Conservation (phyloP, 768 basidiomycete genomes). For the Mycena leptocephala region DNA sequence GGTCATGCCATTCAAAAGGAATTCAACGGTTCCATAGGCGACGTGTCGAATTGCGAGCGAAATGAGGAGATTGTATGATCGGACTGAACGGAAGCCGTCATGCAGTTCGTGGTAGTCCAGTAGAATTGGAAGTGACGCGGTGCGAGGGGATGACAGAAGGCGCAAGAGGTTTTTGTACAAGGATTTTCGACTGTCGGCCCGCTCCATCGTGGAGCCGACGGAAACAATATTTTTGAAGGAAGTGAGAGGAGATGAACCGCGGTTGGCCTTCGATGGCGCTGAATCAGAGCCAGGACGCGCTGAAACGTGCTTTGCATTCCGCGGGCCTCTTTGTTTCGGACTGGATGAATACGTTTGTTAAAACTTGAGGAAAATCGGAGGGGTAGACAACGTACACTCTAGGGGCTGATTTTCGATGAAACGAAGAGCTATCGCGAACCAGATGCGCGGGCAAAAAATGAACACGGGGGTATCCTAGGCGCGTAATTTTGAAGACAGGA, state of each 20-base stretch:
- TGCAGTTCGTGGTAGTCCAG: constrained; percentile 66
- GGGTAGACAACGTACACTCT: constrained; percentile 9
- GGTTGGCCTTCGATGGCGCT: neutral
- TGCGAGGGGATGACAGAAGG: constrained; percentile 51
- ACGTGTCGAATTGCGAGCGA: constrained; percentile 66
- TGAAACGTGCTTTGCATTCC: neutral
- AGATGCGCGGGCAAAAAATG: constrained; percentile 12
- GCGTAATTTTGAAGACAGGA: constrained; percentile 17
- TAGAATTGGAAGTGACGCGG: constrained; percentile 54
- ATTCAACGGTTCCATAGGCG: constrained; percentile 61
- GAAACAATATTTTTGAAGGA: neutral
- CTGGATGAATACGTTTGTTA: neutral
- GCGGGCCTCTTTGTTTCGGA: neutral
- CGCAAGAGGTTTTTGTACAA: constrained; percentile 63
- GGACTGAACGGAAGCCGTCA: constrained; percentile 55
- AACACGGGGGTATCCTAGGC: neutral
- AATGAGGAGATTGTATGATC: constrained; percentile 64
- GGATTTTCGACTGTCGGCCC: constrained; percentile 48
- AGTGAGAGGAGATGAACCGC: neutral
- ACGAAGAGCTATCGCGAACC: constrained; percentile 30
- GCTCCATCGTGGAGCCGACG: neutral
- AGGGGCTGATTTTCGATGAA: neutral
- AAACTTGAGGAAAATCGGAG: neutral
- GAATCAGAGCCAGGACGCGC: neutral
- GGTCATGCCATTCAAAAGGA: constrained; percentile 66